phyloP scores from a whole-genome alignment of 106 monocot genomes.

The Narthecium ossifragum region DNA sequence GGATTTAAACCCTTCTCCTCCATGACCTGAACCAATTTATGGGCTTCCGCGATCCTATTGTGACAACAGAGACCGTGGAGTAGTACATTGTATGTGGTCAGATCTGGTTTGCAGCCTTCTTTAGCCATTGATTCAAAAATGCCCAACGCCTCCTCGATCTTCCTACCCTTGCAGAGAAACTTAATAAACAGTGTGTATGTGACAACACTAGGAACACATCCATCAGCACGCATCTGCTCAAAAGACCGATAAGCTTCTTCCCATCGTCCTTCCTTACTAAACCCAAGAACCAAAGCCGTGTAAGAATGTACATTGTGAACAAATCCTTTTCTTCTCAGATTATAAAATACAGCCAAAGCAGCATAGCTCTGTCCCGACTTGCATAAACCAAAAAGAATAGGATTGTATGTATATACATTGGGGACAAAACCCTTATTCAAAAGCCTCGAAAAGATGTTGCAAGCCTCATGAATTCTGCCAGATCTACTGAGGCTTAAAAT shows the following conservation, averaged over 20 bases:
- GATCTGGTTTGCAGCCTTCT: slow-evolving; percentile 38
- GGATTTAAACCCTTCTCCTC: slow-evolving; percentile 27
- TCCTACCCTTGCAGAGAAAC: slow-evolving; percentile 32
- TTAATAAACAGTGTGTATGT: slow-evolving; percentile 45
- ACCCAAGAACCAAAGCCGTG: slow-evolving; percentile 49
- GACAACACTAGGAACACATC: slow-evolving; percentile 34
- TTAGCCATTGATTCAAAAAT: slow-evolving; percentile 23
- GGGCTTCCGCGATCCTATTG: slow-evolving; percentile 25
- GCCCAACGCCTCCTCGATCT: slow-evolving; percentile 21
- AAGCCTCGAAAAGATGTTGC: slow-evolving; percentile 17
- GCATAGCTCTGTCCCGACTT: slow-evolving; percentile 23
- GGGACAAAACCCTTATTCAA: slow-evolving; percentile 33
- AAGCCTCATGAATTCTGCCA: slow-evolving; percentile 26
- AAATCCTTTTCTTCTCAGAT: slow-evolving; percentile 49
- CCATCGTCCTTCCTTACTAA: slow-evolving; percentile 43
- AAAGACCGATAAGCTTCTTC: slow-evolving; percentile 38
- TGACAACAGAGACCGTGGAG: slow-evolving; percentile 24
- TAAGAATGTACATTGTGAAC: slow-evolving; percentile 32
- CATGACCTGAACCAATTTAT: slow-evolving; percentile 23
- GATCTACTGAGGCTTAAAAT: slow-evolving; percentile 21
- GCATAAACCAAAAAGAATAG: slow-evolving; percentile 50
- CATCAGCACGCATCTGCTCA: slow-evolving; percentile 26
- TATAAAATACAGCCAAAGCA: slow-evolving; percentile 41
- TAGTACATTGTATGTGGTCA: slow-evolving; percentile 41
- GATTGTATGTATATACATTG: slow-evolving; percentile 40